phyloP scores from a whole-genome alignment of 495 filamentous ascomycete species.

The Articulospora tetracladia region DNA sequence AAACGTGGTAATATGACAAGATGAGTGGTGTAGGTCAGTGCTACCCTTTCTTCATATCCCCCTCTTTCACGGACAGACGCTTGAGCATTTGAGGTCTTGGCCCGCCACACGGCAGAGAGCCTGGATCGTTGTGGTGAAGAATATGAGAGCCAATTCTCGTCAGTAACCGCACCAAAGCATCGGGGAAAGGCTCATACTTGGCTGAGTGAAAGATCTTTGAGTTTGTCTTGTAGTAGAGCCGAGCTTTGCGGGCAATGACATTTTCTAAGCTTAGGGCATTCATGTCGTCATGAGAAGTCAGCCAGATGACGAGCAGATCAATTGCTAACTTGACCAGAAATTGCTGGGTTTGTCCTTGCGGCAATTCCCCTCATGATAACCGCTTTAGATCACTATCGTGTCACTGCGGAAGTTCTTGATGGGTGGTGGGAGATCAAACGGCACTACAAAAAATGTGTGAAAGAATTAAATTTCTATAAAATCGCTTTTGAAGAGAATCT shows the following conservation, averaged over 20 bases:
- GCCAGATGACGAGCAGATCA: too few species aligned
- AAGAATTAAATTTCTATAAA: conserved; percentile 19
- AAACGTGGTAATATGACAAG: not conserved
- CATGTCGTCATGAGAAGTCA: too few species aligned
- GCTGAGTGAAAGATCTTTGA: too few species aligned
- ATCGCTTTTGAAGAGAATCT: conserved; percentile 25
- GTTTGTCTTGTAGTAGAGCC: too few species aligned
- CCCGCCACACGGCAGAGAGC: too few species aligned
- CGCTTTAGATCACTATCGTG: conserved; percentile 28
- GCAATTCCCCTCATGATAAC: conserved; percentile 29
- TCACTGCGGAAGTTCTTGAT: conserved; percentile 20
- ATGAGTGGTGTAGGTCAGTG: conserved; percentile 20
- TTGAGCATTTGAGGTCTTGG: too few species aligned
- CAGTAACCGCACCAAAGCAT: too few species aligned
- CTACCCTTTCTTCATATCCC: not conserved
- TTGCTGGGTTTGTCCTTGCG: conserved; percentile 32
- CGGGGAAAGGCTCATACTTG: too few species aligned
- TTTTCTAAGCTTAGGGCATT: too few species aligned
- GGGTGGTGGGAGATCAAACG: conserved; percentile 19
- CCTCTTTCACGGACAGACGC: not conserved
- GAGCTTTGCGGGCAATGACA: too few species aligned
- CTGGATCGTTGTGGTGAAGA: too few species aligned
- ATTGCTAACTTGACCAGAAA: conserved; percentile 14
- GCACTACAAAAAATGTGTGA: conserved; percentile 18
- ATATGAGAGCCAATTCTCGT: too few species aligned